A percentile compares a stretch with the other conserved stretches of the same genome.
These are phyloP conservation scores for Trichocomaceae sp. DNA, from an alignment of 2,329 filamentous ascomycete species.

Conservation along the genomic window DNA sequence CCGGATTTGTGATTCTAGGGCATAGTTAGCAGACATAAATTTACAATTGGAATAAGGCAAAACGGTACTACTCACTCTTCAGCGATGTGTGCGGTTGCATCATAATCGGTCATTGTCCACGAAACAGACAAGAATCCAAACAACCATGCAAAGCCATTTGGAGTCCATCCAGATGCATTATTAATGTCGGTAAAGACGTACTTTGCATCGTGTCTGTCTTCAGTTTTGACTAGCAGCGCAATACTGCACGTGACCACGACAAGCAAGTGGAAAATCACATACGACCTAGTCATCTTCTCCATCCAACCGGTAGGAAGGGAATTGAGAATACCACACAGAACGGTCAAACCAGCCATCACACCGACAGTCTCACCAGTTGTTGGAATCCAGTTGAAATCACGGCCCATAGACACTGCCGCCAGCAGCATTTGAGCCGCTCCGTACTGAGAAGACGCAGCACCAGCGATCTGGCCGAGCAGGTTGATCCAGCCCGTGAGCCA, in stretches of 20 bases:
- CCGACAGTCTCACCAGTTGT: constrained; percentile 43
- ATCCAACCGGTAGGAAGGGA: constrained; percentile 51
- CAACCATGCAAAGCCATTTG: constrained; percentile 51
- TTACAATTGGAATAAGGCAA: too few relatives aligned
- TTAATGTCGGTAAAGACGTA: constrained; percentile 53
- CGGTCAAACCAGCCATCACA: constrained; percentile 50
- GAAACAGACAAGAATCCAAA: constrained; percentile 55
- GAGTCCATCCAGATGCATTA: constrained; percentile 48
- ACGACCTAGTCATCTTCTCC: constrained; percentile 52
- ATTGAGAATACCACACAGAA: constrained; percentile 50
- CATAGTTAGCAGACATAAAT: constrained; percentile 21
- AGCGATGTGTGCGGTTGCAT: constrained; percentile 43
- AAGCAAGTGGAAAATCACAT: constrained; percentile 50
- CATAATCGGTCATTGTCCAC: constrained; percentile 57
- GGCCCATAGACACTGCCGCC: constrained; percentile 11
- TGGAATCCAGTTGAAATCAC: constrained; percentile 40
- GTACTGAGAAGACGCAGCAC: constrained; percentile 53
- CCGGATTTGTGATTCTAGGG: constrained; percentile 40
- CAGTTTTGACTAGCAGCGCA: constrained; percentile 42
- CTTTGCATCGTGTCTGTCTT: constrained; percentile 39
- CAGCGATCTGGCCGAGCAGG: constrained; percentile 48
- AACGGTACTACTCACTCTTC: constrained; percentile 36
- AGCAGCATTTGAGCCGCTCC: constrained; percentile 52
- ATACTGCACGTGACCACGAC: constrained; percentile 42
- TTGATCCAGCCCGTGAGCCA: constrained; percentile 50